A percentile compares a stretch with the other conserved stretches of the same genome.
phyloP scores from a whole-genome alignment of 2,329 filamentous ascomycete genomes.

The Xylaria digitata region DNA sequence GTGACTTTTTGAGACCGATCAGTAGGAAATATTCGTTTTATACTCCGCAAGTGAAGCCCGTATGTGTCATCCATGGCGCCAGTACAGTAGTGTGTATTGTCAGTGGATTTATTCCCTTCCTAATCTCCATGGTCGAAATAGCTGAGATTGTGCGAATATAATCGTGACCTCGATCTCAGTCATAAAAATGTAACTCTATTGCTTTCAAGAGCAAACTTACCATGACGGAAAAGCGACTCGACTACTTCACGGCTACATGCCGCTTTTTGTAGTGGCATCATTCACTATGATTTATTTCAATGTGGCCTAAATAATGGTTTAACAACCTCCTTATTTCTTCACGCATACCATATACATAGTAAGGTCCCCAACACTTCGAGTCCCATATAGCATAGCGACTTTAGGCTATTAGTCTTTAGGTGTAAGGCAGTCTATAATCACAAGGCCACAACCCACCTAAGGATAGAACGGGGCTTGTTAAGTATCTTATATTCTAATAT shows the following conservation, averaged over 20 bases:
- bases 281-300: conserved; percentile 30
- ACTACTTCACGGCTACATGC: background rate
- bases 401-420: no score
- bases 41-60: conserved; percentile 24
- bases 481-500: no score
- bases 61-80: conserved; percentile 24
- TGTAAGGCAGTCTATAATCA: no score
- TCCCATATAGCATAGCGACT: no score
- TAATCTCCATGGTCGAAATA: background rate
- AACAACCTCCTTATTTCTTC: no score
- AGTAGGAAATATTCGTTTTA: conserved; percentile 41
- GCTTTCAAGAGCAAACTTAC: background rate
- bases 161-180: background rate
- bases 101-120: background rate
- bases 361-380: no score
- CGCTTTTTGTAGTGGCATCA: background rate
- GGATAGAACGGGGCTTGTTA: no score
- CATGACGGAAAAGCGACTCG: background rate
- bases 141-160: background rate
- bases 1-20: conserved; percentile 21
- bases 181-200: background rate
- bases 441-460: no score
- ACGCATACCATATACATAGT: no score
- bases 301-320: background rate
- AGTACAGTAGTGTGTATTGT: background rate